Conservation (phyloP, 257 asterid genomes). For the Solanum pinnatisectum region DNA sequence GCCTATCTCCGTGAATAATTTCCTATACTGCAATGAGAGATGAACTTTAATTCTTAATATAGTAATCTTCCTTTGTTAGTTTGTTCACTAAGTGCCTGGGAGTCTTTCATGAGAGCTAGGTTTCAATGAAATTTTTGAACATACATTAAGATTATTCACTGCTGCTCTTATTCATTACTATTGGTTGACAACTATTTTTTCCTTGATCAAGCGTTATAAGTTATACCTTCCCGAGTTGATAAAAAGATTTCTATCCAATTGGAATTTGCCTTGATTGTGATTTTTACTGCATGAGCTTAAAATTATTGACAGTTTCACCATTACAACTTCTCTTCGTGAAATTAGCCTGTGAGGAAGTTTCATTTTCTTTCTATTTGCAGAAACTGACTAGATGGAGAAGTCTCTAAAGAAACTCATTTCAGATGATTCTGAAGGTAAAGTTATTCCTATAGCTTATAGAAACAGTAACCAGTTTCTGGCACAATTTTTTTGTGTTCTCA, state of each 20-base stretch:
- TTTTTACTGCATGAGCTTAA: background rate
- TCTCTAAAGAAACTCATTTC: constrained; percentile 5
- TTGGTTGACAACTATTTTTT: background rate
- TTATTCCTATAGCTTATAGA: background rate
- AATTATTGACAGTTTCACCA: background rate
- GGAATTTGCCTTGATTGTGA: background rate
- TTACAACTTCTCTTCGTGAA: background rate
- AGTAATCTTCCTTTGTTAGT: background rate
- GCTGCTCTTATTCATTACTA: background rate
- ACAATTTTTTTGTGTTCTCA: background rate
- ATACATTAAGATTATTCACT: background rate
- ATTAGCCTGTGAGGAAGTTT: background rate
- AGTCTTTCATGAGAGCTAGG: background rate
- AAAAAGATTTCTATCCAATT: background rate
- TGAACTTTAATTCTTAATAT: background rate
- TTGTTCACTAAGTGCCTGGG: background rate
- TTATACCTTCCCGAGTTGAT: background rate
- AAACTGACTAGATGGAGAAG: constrained; percentile 18
- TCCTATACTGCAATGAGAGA: background rate
- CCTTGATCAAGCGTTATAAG: background rate
- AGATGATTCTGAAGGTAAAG: constrained; percentile 17
- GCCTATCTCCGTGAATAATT: background rate
- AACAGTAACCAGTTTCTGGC: constrained; percentile 24
- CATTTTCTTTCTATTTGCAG: background rate
- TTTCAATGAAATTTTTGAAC: background rate